Evolutionary conservation across 768 basidiomycete species (phyloP).

Genomic region (Boletus rufocinnamomeus): DNA sequence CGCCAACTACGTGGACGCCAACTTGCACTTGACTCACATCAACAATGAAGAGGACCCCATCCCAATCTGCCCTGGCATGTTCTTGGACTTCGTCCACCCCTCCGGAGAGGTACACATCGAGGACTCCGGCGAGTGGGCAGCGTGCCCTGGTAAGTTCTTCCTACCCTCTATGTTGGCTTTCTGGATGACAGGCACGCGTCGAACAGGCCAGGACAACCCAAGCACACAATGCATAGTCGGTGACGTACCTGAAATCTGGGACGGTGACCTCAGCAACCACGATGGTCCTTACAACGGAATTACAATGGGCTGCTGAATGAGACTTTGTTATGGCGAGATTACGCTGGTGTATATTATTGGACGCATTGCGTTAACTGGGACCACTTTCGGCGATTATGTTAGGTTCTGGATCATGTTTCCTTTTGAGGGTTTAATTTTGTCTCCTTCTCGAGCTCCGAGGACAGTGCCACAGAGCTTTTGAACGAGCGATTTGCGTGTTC

Average conservation of each 20-base stretch:
- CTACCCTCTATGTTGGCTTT: background rate
- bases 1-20: slow-evolving; percentile 54
- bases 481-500: no score
- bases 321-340: background rate
- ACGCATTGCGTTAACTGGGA: background rate
- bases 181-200: background rate
- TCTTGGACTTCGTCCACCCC: slow-evolving; percentile 44
- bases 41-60: slow-evolving; percentile 50
- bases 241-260: slow-evolving; percentile 43
- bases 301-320: slow-evolving; percentile 27
- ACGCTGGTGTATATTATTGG: background rate
- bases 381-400: background rate
- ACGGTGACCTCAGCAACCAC: slow-evolving; percentile 46
- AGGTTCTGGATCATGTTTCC: background rate
- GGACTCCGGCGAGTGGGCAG: slow-evolving; percentile 49
- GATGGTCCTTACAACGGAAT: slow-evolving; percentile 40
- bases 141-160: slow-evolving; percentile 47
- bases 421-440: background rate
- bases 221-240: slow-evolving; percentile 35
- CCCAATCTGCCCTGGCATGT: slow-evolving; percentile 37
- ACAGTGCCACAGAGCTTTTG: background rate
- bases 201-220: slow-evolving; percentile 57
- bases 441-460: background rate
- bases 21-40: slow-evolving; percentile 50
- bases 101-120: slow-evolving; percentile 47